Evolutionary conservation across 495 filamentous ascomycete genomes (phyloP).

Genomic region (Trichoderma orchidacearum): DNA sequence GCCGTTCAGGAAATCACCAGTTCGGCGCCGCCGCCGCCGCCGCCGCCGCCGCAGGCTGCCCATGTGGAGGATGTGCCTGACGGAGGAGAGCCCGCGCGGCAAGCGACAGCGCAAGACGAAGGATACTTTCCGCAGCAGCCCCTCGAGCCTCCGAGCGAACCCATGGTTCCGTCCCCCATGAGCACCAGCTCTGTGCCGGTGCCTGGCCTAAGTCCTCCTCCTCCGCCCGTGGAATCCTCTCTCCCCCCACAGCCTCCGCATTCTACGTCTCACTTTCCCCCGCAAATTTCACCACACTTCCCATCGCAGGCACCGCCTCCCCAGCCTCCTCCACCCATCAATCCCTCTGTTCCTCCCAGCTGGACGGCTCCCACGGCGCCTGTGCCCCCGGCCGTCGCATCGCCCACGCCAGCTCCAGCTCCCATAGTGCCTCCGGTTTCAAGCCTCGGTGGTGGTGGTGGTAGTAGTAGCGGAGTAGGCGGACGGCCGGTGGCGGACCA

Average conservation of each 20-base stretch:
- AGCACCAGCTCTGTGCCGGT: background rate
- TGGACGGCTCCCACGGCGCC: slow-evolving; percentile 6
- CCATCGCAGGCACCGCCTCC: slow-evolving; percentile 7
- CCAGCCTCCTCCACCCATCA: slow-evolving; percentile 13
- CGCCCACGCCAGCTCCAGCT: slow-evolving; percentile 2
- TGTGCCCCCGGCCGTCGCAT: slow-evolving; percentile 10
- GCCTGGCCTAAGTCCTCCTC: background rate
- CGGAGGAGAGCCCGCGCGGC: slow-evolving; percentile 18
- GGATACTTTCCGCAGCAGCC: background rate
- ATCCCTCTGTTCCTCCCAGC: slow-evolving; percentile 1
- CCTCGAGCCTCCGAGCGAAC: background rate
- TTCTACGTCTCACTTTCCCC: slow-evolving; percentile 8
- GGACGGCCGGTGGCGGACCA: slow-evolving; percentile 43
- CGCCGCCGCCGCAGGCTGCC: slow-evolving; percentile 32
- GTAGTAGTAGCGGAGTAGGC: too few relatives aligned
- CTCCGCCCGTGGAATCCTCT: background rate
- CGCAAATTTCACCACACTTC: slow-evolving; percentile 6
- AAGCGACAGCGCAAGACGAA: background rate
- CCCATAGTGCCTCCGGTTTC: slow-evolving; percentile 3
- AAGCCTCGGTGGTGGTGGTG: slow-evolving; percentile 5
- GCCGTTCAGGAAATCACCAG: slow-evolving; percentile 43
- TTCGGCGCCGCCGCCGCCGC: slow-evolving; percentile 8
- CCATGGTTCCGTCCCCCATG: background rate
- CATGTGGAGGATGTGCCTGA: slow-evolving; percentile 45
- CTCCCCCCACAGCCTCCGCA: background rate